Conservation (phyloP, 768 basidiomycete species). For the Tricholoma hemisulphureum region DNA sequence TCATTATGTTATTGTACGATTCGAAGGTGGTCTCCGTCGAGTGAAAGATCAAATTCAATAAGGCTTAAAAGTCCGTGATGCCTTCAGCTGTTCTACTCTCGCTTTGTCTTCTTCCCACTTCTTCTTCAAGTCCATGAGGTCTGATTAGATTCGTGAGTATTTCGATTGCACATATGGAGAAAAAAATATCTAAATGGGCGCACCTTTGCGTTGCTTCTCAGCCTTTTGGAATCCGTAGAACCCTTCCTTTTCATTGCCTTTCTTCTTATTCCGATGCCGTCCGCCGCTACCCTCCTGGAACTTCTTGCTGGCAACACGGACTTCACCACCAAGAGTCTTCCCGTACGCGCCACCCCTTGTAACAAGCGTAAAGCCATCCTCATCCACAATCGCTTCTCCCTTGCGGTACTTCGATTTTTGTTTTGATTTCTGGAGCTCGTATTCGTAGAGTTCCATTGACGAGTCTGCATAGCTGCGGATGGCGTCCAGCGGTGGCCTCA, state of each 20-base stretch:
- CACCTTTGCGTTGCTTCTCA: slow-evolving; percentile 85
- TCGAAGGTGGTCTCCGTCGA: too few species aligned
- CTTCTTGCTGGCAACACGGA: slow-evolving; percentile 60
- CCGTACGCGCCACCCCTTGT: slow-evolving; percentile 91
- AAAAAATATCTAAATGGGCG: slow-evolving; percentile 16
- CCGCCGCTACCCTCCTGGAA: slow-evolving; percentile 61
- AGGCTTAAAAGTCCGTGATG: slow-evolving; percentile 80
- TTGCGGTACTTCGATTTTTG: slow-evolving; percentile 69
- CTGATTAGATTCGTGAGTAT: slow-evolving; percentile 36
- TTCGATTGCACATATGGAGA: slow-evolving; percentile 1
- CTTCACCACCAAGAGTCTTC: slow-evolving; percentile 80
- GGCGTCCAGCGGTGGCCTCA: slow-evolving; percentile 73
- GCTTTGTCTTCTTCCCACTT: slow-evolving; percentile 90
- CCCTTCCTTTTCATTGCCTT: slow-evolving; percentile 64
- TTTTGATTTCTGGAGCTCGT: slow-evolving; percentile 58
- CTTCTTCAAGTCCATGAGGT: slow-evolving; percentile 67
- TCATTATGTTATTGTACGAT: not conserved
- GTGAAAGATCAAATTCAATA: slow-evolving; percentile 46
- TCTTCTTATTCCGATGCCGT: slow-evolving; percentile 49
- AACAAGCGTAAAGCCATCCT: slow-evolving; percentile 93
- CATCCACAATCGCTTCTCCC: slow-evolving; percentile 88
- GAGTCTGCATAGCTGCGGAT: slow-evolving; percentile 81
- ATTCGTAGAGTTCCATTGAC: slow-evolving; percentile 74
- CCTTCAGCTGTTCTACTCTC: slow-evolving; percentile 77
- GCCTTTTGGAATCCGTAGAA: slow-evolving; percentile 93